Conservation (phyloP, 352 stramenopile genomes). For the Phytophthora boehmeriae region DNA sequence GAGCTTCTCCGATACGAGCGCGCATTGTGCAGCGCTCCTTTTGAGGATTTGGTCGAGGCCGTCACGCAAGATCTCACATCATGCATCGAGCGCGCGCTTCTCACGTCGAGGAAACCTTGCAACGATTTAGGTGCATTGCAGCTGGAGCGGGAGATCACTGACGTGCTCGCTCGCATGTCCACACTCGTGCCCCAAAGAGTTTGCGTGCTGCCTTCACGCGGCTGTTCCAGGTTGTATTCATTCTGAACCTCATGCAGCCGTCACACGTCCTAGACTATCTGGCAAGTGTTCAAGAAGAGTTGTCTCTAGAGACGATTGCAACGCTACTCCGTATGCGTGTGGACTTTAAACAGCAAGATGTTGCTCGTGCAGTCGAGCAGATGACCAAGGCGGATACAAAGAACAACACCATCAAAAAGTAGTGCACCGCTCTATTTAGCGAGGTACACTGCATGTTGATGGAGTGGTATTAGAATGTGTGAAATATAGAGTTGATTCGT, state of each 20-base stretch:
- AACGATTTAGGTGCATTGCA: conserved; percentile 85
- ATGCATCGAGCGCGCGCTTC: conserved; percentile 60
- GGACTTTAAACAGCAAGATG: conserved; percentile 65
- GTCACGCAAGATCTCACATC: conserved; percentile 63
- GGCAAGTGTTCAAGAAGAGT: conserved; percentile 49
- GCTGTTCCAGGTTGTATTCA: conserved; percentile 79
- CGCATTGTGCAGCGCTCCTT: conserved; percentile 59
- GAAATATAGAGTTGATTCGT: neutral
- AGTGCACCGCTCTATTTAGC: neutral
- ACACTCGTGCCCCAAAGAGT: conserved; percentile 58
- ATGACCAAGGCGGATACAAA: conserved; percentile 30
- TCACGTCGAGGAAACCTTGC: conserved; percentile 62
- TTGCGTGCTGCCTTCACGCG: conserved; percentile 70
- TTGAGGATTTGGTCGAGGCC: conserved; percentile 70
- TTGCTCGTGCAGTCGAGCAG: conserved; percentile 46
- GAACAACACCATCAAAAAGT: conserved; percentile 1
- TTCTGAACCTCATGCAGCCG: conserved; percentile 83
- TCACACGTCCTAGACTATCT: conserved; percentile 74
- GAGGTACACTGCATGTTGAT: no score
- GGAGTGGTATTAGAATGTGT: neutral
- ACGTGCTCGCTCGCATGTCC: conserved; percentile 61
- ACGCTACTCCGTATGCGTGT: conserved; percentile 69
- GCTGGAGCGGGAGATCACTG: conserved; percentile 74
- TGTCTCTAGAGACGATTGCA: conserved; percentile 56
- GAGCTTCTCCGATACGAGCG: conserved; percentile 65